Base-by-base conservation (phyloP, 2,329 filamentous ascomycete genomes). In the Ascochyta clinopodiicola region DNA sequence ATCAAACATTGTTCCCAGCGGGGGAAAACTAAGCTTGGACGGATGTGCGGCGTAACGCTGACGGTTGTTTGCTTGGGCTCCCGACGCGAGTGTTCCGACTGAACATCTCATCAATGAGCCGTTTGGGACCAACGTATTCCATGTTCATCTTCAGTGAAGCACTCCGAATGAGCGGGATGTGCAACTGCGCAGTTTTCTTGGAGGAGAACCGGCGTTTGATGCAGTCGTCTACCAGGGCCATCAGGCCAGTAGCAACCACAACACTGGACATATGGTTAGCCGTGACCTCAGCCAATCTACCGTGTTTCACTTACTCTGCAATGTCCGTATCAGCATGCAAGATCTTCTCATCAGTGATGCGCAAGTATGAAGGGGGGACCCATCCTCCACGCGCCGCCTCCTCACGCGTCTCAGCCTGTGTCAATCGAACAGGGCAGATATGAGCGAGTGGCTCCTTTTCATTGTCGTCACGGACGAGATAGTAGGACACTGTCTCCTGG, bases 301-400 rank as follows among this genome's bases (percentile, higher is more conserved):
- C 29, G 38, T 39, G 24, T 46, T 34, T 44, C 43, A 84, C 86
- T 84, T 86, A 96, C 92, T 97, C 93, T 59, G 92, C 91, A 69
- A 96, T 86, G 73, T 96, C 93, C 44, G 89, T 89, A 72, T 86
- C 80, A 63, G 85, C 87, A 29, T 84, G 80, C 62, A 95, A 81
- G 56, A 95, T 82, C 15, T 81, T 82, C 56, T 85, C 78, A 74
- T 96, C 91, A 66, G 85, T 91, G 72, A 98, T 91, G 86, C 91
- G 93, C 86, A 98, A 88, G 67, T 90, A 91, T 73, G 90, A 96
- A 5, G 92, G 92, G 51, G 92, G 90, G 22, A 98, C 83, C 92
- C 94, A 98, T 52, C 91, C 91, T 45, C 93, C 93, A 62, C 90
- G 91, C 44, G 80, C 81, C 64, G 88, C 83, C 69, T 98, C 93